phyloP scores from a whole-genome alignment of 768 basidiomycete species.

The Leucocoprinus leucothites region DNA sequence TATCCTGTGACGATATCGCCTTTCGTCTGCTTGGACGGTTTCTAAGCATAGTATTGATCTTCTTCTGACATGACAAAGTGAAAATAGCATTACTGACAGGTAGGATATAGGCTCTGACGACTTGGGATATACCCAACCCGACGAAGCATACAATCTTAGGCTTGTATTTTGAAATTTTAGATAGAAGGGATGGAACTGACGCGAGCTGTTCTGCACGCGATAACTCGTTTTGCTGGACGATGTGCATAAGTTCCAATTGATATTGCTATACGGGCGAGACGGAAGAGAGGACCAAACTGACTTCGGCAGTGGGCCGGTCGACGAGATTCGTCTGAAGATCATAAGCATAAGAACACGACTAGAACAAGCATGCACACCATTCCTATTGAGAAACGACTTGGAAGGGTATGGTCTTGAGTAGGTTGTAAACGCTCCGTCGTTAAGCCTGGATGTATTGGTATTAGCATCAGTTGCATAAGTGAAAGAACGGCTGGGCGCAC shows the following conservation, averaged over 20 bases:
- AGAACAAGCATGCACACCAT: constrained; percentile 44
- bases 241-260: too few species aligned
- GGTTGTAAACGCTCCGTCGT: constrained; percentile 52
- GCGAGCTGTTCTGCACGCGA: constrained; percentile 46
- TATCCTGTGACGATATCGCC: constrained; percentile 17
- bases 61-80: background rate
- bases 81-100: constrained; percentile 15
- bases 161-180: constrained; percentile 52
- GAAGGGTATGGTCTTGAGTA: constrained; percentile 58
- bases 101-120: constrained; percentile 26
- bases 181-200: constrained; percentile 55
- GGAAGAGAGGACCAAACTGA: too few species aligned
- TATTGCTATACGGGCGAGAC: too few species aligned
- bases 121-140: constrained; percentile 59
- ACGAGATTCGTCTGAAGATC: constrained; percentile 71
- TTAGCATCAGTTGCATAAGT: background rate
- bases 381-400: constrained; percentile 56
- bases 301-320: constrained; percentile 64
- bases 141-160: constrained; percentile 78
- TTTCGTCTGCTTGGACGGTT: constrained; percentile 4
- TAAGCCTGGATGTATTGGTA: constrained; percentile 40
- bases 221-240: constrained; percentile 60
- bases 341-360: background rate
- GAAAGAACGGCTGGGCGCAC: constrained; percentile 36
- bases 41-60: background rate